Percentiles rank a stretch among this genome's conserved stretches.
Conservation (phyloP, 2,329 filamentous ascomycete species). For the Cladophialophora bantiana region DNA sequence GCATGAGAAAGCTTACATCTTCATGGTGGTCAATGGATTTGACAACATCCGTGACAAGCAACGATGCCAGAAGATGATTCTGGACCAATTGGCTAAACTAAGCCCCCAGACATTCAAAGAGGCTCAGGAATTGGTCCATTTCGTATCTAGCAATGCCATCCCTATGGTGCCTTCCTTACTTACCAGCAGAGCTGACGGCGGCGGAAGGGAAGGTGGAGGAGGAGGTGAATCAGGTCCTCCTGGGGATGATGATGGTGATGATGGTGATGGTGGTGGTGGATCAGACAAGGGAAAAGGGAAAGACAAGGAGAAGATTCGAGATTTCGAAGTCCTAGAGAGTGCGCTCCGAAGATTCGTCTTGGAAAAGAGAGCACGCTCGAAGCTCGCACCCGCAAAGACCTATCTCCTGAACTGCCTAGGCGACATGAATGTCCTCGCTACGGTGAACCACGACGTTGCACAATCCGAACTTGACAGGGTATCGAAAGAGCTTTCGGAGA, state of each 20-base stretch:
- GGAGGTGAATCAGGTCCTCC: slow-evolving; percentile 55
- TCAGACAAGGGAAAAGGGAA: slow-evolving; percentile 80
- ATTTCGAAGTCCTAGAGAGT: slow-evolving; percentile 89
- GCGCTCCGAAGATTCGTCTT: slow-evolving; percentile 91
- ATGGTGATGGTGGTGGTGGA: slow-evolving; percentile 65
- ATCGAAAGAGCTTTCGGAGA: slow-evolving; percentile 75
- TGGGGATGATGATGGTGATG: slow-evolving; percentile 60
- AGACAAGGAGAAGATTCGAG: slow-evolving; percentile 85
- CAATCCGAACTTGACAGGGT: slow-evolving; percentile 85
- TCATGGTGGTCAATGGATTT: slow-evolving; percentile 98
- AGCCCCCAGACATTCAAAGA: slow-evolving; percentile 95
- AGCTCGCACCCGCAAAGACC: slow-evolving; percentile 92
- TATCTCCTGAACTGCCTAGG: slow-evolving; percentile 93
- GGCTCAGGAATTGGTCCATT: slow-evolving; percentile 89
- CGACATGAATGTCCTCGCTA: slow-evolving; percentile 82
- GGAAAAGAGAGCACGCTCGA: slow-evolving; percentile 93
- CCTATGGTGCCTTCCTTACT: slow-evolving; percentile 70
- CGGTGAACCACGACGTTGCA: slow-evolving; percentile 86
- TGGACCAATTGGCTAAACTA: slow-evolving; percentile 86
- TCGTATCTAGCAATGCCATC: slow-evolving; percentile 96
- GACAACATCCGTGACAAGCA: slow-evolving; percentile 92
- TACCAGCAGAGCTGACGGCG: slow-evolving; percentile 59
- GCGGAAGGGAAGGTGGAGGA: slow-evolving; percentile 63
- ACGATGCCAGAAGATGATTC: slow-evolving; percentile 87
- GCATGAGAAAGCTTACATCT: slow-evolving; percentile 96